Percentiles rank a stretch among this genome's conserved stretches.
These are phyloP conservation scores for Lentinus tigrinus DNA, from an alignment of 768 basidiomycete species.

Conservation along the genomic window DNA sequence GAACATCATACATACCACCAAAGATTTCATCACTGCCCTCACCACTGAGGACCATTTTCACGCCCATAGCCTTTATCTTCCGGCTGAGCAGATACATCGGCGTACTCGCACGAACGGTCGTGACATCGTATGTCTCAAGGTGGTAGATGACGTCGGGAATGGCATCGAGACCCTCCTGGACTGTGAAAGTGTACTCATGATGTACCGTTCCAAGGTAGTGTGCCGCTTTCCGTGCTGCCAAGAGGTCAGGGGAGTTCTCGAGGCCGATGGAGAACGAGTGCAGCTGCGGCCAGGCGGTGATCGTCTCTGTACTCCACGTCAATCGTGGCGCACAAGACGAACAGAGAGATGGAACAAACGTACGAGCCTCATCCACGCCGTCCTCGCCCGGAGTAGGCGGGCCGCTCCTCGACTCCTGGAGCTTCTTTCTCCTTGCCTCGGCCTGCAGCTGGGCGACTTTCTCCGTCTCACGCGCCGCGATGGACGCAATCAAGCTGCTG, in stretches of 20 bases:
- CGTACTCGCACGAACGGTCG: constrained; percentile 94
- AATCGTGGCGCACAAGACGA: too few species aligned
- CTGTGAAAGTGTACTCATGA: constrained; percentile 97
- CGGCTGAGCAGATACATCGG: constrained; percentile 98
- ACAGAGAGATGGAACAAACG: constrained; percentile 12
- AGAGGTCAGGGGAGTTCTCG: constrained; percentile 89
- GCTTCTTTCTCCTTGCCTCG: constrained; percentile 62
- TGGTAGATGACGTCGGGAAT: constrained; percentile 98
- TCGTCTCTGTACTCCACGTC: constrained; percentile 46
- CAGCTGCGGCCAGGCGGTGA: constrained; percentile 90
- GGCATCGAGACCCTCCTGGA: constrained; percentile 96
- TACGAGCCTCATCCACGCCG: constrained; percentile 58
- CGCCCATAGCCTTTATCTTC: constrained; percentile 99
- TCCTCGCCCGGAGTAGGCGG: constrained; percentile 44
- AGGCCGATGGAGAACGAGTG: constrained; percentile 98
- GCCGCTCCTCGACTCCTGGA: constrained; percentile 53
- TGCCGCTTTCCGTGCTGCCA: constrained; percentile 92
- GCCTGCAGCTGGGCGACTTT: constrained; percentile 81
- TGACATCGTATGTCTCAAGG: constrained; percentile 98
- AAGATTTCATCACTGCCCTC: constrained; percentile 98
- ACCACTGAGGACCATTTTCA: constrained; percentile 98
- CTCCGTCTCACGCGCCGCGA: constrained; percentile 94
- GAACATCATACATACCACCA: constrained; percentile 58
- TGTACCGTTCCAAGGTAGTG: constrained; percentile 92
- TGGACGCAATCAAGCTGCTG: constrained; percentile 92